phyloP scores from a whole-genome alignment of 1,284 basidiomycete species.

The Apiotrichum sp. region DNA sequence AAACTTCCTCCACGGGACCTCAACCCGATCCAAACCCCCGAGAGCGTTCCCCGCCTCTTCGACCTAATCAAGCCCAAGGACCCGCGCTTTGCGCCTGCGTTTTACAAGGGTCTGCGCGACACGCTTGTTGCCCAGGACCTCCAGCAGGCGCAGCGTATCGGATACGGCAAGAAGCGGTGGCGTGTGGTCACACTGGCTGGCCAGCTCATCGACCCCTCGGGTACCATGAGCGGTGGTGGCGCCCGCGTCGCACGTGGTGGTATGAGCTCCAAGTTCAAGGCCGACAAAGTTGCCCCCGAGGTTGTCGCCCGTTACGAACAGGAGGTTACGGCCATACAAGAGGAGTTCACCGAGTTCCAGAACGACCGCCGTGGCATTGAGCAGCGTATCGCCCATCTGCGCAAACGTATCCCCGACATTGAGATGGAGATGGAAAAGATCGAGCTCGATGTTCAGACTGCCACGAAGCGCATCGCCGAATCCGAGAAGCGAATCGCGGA shows the following conservation, averaged over 20 bases:
- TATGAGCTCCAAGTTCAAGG: constrained; percentile 86
- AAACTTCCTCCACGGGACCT: constrained; percentile 63
- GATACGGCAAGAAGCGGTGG: constrained; percentile 76
- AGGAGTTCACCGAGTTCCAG: constrained; percentile 57
- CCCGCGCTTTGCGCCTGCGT: constrained; percentile 72
- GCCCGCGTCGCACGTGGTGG: constrained; percentile 68
- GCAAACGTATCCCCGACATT: constrained; percentile 62
- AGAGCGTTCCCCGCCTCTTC: constrained; percentile 84
- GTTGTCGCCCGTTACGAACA: constrained; percentile 69
- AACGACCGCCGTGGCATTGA: constrained; percentile 58
- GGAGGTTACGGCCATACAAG: constrained; percentile 62
- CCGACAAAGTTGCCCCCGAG: constrained; percentile 76
- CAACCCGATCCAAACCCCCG: constrained; percentile 67
- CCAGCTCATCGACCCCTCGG: constrained; percentile 90
- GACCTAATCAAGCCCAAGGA: constrained; percentile 93
- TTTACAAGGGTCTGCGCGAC: constrained; percentile 83
- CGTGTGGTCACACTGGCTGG: constrained; percentile 92
- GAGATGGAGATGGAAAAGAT: constrained; percentile 79
- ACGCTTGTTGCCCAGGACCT: constrained; percentile 87
- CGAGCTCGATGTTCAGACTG: constrained; percentile 73
- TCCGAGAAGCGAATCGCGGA: constrained; percentile 74
- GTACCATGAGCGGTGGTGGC: constrained; percentile 97
- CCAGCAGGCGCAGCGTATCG: constrained; percentile 90
- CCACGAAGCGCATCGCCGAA: constrained; percentile 69
- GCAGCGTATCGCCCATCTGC: constrained; percentile 57